Evolutionary conservation across 108 stramenopile genomes (phyloP).

Genomic region (Bacterosira constricta): DNA sequence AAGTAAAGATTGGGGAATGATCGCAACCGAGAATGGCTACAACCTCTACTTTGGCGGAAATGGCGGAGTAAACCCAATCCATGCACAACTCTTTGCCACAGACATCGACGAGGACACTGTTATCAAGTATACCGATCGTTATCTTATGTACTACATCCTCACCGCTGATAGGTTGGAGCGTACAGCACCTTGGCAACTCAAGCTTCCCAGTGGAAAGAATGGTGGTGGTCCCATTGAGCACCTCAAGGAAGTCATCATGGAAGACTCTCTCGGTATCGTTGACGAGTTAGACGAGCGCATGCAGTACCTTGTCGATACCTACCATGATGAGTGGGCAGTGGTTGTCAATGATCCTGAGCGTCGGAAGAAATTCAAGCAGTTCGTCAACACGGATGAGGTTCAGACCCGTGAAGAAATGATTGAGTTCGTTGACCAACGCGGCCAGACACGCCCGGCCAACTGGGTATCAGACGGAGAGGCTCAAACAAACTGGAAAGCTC

Average conservation of each 20-base stretch:
- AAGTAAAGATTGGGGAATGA: slow-evolving; percentile 93
- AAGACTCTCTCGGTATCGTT: slow-evolving; percentile 91
- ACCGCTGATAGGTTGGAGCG: slow-evolving; percentile 91
- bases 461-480: slow-evolving; percentile 87
- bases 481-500: slow-evolving; percentile 80
- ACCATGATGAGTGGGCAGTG: slow-evolving; percentile 95
- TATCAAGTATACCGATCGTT: slow-evolving; percentile 90
- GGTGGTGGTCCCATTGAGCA: slow-evolving; percentile 90
- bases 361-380: slow-evolving; percentile 84
- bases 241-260: slow-evolving; percentile 90
- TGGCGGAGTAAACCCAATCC: slow-evolving; percentile 87
- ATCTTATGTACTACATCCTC: slow-evolving; percentile 94
- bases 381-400: slow-evolving; percentile 88
- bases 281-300: slow-evolving; percentile 88
- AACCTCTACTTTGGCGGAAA: slow-evolving; percentile 93
- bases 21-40: slow-evolving; percentile 94
- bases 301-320: slow-evolving; percentile 90
- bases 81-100: slow-evolving; percentile 88
- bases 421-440: slow-evolving; percentile 88
- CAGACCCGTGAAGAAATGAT: slow-evolving; percentile 82
- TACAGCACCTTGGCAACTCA: slow-evolving; percentile 88
- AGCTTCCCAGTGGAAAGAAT: slow-evolving; percentile 80
- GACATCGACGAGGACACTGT: slow-evolving; percentile 91
- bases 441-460: slow-evolving; percentile 86
- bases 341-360: slow-evolving; percentile 84